These are phyloP conservation scores for Metarhizium rileyi DNA, from an alignment of 2,329 filamentous ascomycete species.

Conservation along the genomic window DNA sequence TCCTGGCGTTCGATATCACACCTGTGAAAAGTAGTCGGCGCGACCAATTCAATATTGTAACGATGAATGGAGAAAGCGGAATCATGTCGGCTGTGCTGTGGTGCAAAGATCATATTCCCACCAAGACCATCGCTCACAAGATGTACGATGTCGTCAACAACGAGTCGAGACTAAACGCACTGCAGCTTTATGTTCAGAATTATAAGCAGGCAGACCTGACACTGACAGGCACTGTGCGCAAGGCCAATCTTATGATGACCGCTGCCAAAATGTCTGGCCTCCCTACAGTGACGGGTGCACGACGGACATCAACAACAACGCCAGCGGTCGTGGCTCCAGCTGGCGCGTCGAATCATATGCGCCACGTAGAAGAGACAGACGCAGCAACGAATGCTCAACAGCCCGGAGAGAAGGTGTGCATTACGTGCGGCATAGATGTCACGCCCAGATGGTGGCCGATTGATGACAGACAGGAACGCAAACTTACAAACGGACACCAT, in stretches of 20 bases:
- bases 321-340: slow-evolving; percentile 11
- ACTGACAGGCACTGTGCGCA: slow-evolving; percentile 84
- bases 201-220: slow-evolving; percentile 93
- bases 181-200: slow-evolving; percentile 78
- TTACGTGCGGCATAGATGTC: slow-evolving; percentile 57
- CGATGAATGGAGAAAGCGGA: slow-evolving; percentile 70
- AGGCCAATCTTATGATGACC: slow-evolving; percentile 68
- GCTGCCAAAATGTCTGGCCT: slow-evolving; percentile 44
- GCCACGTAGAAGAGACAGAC: slow-evolving; percentile 18
- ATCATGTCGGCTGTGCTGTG: slow-evolving; percentile 78
- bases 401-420: slow-evolving; percentile 45
- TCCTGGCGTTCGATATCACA: slow-evolving; percentile 80
- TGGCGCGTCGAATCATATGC: slow-evolving; percentile 11
- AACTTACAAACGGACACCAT: slow-evolving; percentile 41
- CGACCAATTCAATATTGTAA: slow-evolving; percentile 71
- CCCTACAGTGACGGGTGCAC: slow-evolving; percentile 27
- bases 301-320: slow-evolving; percentile 38
- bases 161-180: slow-evolving; percentile 61
- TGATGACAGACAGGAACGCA: slow-evolving; percentile 40
- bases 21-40: slow-evolving; percentile 83
- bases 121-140: slow-evolving; percentile 63
- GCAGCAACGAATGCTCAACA: slow-evolving; percentile 20
- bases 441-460: slow-evolving; percentile 67
- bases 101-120: slow-evolving; percentile 79
- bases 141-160: slow-evolving; percentile 69